Evolutionary conservation across 495 filamentous ascomycete genomes (phyloP).

Genomic region (Hypomontagnella monticulosa): DNA sequence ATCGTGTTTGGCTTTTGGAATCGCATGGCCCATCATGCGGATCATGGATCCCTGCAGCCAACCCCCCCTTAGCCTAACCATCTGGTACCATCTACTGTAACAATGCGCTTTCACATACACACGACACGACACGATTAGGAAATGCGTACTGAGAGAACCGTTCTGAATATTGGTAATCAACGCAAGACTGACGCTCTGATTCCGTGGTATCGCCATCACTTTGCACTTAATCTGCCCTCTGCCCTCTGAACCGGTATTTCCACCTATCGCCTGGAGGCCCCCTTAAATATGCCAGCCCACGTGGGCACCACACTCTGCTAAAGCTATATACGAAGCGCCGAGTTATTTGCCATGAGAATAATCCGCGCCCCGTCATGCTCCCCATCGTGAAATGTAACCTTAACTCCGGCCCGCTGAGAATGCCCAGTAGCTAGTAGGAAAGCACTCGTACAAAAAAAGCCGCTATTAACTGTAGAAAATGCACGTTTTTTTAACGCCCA

Average conservation of each 20-base stretch:
- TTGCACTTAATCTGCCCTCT: slow-evolving; percentile 13
- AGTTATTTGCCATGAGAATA: slow-evolving; percentile 2
- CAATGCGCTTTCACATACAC: neutral
- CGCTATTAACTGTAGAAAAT: slow-evolving; percentile 10
- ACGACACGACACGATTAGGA: too few relatives aligned
- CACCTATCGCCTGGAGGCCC: slow-evolving; percentile 22
- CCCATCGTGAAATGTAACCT: slow-evolving; percentile 23
- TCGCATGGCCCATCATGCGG: slow-evolving; percentile 23
- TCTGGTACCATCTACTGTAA: slow-evolving; percentile 2
- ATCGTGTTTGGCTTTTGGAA: slow-evolving; percentile 32
- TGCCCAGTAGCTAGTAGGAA: slow-evolving; percentile 18
- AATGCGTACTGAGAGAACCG: too few relatives aligned
- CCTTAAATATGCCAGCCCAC: slow-evolving; percentile 10
- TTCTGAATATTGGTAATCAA: slow-evolving; percentile 4
- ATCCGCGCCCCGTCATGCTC: neutral
- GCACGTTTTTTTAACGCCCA: slow-evolving; percentile 39
- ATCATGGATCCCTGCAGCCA: slow-evolving; percentile 24
- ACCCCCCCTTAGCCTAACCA: slow-evolving; percentile 22
- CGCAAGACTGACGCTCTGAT: slow-evolving; percentile 13
- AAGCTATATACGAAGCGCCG: slow-evolving; percentile 26
- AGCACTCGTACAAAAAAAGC: slow-evolving; percentile 14
- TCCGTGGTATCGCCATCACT: slow-evolving; percentile 14
- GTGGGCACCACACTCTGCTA: slow-evolving; percentile 13
- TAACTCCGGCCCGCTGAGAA: slow-evolving; percentile 26
- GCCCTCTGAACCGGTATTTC: neutral